These are phyloP conservation scores for Pittosporum tobira DNA, from an alignment of 129 eudicot species.

Conservation along the genomic window DNA sequence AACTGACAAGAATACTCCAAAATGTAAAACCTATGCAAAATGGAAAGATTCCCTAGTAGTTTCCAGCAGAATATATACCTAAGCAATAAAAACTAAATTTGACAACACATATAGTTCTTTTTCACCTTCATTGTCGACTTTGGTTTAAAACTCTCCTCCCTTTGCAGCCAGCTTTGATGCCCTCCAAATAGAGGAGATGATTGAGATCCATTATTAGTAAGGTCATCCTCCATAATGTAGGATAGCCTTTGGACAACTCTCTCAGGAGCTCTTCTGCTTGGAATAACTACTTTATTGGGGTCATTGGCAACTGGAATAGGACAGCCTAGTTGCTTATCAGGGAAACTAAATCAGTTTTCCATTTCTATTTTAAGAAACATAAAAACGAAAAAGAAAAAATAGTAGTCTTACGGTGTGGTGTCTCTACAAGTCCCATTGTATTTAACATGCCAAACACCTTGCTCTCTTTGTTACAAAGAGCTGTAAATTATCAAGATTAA, in stretches of 20 bases:
- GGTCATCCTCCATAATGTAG: conserved; percentile 56
- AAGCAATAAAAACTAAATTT: neutral
- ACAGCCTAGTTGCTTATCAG: conserved; percentile 47
- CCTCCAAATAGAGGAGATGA: conserved; percentile 85
- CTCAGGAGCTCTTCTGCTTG: conserved; percentile 48
- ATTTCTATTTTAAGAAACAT: neutral
- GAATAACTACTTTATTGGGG: conserved; percentile 64
- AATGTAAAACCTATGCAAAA: neutral
- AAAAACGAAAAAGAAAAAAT: neutral
- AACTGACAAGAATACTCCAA: neutral
- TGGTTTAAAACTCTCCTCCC: conserved; percentile 79
- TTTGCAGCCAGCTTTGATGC: conserved; percentile 67
- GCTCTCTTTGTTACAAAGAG: conserved; percentile 87
- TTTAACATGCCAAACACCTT: conserved; percentile 57
- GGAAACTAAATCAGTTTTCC: conserved; percentile 4
- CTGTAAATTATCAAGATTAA: conserved; percentile 33
- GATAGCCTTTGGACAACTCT: conserved; percentile 54
- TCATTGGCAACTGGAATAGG: conserved; percentile 67
- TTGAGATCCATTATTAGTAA: conserved; percentile 40
- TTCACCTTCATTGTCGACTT: conserved; percentile 79
- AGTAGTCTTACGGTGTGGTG: conserved; percentile 77
- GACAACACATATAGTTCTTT: neutral
- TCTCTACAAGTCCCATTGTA: conserved; percentile 80
- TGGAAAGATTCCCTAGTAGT: neutral
- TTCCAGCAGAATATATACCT: conserved; percentile 1